A percentile compares a stretch with the other conserved stretches of the same genome.
Evolutionary conservation across 208 protist species (phyloP).

Genomic region (Trypanosoma lewisi): DNA sequence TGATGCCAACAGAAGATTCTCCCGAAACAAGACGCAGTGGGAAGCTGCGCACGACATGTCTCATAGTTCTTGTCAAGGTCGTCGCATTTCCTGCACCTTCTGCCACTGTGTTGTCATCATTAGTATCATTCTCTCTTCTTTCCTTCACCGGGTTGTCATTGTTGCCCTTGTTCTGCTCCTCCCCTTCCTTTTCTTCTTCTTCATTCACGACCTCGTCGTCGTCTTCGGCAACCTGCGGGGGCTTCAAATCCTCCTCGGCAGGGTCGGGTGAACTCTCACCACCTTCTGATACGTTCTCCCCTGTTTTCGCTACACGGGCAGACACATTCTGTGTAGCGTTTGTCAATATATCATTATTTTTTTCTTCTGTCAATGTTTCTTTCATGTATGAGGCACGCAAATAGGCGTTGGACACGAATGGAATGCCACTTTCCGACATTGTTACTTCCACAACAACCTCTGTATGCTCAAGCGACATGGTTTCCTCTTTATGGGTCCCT

Average conservation of each 20-base stretch:
- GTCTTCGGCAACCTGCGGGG: not conserved
- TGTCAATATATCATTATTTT: not conserved
- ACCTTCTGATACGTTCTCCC: conserved; percentile 2
- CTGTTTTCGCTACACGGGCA: not conserved
- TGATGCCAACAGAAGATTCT: conserved; percentile 16
- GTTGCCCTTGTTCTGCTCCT: conserved; percentile 1
- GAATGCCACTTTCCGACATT: conserved; percentile 61
- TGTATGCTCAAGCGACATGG: conserved; percentile 19
- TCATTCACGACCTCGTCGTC: not conserved
- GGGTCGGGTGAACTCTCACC: not conserved
- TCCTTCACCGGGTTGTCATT: not conserved
- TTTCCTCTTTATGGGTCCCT: not conserved
- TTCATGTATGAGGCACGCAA: conserved; percentile 34
- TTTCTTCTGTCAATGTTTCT: not conserved
- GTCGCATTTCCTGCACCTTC: not conserved
- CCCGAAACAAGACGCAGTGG: conserved; percentile 2
- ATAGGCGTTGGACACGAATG: conserved; percentile 45
- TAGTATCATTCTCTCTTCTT: not conserved
- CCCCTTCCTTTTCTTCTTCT: not conserved
- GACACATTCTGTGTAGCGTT: not conserved
- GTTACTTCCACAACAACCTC: conserved; percentile 60
- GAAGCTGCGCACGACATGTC: conserved; percentile 12
- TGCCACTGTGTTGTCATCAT: not conserved
- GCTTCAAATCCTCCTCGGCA: not conserved
- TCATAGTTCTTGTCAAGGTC: not conserved